These are phyloP conservation scores for Prunus kanzakura DNA, from an alignment of 306 rosid species.

Conservation along the genomic window DNA sequence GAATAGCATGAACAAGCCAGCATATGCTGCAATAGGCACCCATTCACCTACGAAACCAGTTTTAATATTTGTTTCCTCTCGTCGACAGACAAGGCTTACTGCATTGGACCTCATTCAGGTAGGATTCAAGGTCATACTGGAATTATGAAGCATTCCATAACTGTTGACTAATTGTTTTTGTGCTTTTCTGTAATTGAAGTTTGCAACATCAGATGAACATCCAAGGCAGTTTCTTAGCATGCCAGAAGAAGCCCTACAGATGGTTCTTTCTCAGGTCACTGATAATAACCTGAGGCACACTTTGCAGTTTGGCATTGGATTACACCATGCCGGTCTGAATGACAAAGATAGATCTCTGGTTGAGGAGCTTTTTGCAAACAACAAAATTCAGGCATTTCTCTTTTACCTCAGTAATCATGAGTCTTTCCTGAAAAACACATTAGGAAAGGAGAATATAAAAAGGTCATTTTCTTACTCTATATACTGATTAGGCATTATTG, in stretches of 20 bases:
- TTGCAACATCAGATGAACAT: constrained; percentile 92
- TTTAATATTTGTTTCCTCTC: constrained; percentile 93
- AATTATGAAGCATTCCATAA: constrained; percentile 21
- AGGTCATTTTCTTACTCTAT: not conserved
- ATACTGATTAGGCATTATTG: too few species aligned
- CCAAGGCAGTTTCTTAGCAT: constrained; percentile 81
- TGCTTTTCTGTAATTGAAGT: constrained; percentile 42
- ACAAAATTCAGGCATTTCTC: constrained; percentile 84
- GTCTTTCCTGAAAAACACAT: not conserved
- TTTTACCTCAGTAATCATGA: constrained; percentile 14
- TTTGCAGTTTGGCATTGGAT: constrained; percentile 93
- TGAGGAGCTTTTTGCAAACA: constrained; percentile 93
- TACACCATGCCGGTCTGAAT: constrained; percentile 95
- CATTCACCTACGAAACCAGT: constrained; percentile 98
- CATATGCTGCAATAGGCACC: constrained; percentile 97
- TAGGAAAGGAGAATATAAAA: not conserved
- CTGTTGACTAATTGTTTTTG: constrained; percentile 19
- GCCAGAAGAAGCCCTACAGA: constrained; percentile 81
- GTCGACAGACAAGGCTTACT: constrained; percentile 96
- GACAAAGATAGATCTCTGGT: constrained; percentile 91
- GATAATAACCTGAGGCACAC: constrained; percentile 95
- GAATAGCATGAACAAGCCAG: constrained; percentile 98
- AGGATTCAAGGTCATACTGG: constrained; percentile 15
- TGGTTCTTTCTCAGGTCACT: constrained; percentile 87
- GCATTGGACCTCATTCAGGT: constrained; percentile 97